Percentiles rank a stretch among this genome's conserved stretches.
These are phyloP conservation scores for Wickerhamiella galacta DNA, from an alignment of 805 yeast species.

Conservation along the genomic window DNA sequence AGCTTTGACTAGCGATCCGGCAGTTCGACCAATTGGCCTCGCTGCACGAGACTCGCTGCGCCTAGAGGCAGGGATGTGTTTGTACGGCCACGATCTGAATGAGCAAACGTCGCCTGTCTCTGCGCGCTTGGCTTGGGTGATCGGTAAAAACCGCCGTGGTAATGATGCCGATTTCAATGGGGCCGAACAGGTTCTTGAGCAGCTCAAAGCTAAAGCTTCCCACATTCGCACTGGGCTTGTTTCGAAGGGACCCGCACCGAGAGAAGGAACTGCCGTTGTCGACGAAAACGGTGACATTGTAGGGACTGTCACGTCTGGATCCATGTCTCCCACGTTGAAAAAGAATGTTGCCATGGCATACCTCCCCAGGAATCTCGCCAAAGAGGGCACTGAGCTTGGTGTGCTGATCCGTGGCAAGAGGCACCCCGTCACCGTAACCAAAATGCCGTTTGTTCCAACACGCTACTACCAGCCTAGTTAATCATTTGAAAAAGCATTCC, in stretches of 20 bases:
- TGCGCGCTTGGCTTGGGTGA: slow-evolving; percentile 77
- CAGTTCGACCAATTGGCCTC: slow-evolving; percentile 74
- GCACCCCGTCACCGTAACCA: slow-evolving; percentile 58
- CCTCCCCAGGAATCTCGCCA: slow-evolving; percentile 50
- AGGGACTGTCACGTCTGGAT: slow-evolving; percentile 46
- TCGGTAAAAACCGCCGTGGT: slow-evolving; percentile 62
- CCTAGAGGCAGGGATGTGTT: slow-evolving; percentile 95
- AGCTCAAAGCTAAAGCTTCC: slow-evolving; percentile 46
- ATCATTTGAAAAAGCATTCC: too few relatives aligned
- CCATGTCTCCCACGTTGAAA: slow-evolving; percentile 52
- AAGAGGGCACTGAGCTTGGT: slow-evolving; percentile 52
- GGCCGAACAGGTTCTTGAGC: slow-evolving; percentile 45
- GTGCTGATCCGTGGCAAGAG: slow-evolving; percentile 73
- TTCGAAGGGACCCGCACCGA: slow-evolving; percentile 81
- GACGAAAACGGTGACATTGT: slow-evolving; percentile 38
- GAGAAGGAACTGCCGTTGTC: slow-evolving; percentile 56
- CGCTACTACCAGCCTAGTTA: slow-evolving; percentile 43
- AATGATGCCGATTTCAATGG: slow-evolving; percentile 54
- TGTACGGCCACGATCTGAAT: slow-evolving; percentile 82
- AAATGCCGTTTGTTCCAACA: slow-evolving; percentile 71
- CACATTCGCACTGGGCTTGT: slow-evolving; percentile 56
- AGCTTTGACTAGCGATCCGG: slow-evolving; percentile 32
- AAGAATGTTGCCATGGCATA: slow-evolving; percentile 86
- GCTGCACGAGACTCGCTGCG: slow-evolving; percentile 97
- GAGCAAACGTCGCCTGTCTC: slow-evolving; percentile 75